A percentile compares a stretch with the other conserved stretches of the same genome.
phyloP scores from a whole-genome alignment of 2,329 filamentous ascomycete genomes.

The Sarocladiaceae sp. region DNA sequence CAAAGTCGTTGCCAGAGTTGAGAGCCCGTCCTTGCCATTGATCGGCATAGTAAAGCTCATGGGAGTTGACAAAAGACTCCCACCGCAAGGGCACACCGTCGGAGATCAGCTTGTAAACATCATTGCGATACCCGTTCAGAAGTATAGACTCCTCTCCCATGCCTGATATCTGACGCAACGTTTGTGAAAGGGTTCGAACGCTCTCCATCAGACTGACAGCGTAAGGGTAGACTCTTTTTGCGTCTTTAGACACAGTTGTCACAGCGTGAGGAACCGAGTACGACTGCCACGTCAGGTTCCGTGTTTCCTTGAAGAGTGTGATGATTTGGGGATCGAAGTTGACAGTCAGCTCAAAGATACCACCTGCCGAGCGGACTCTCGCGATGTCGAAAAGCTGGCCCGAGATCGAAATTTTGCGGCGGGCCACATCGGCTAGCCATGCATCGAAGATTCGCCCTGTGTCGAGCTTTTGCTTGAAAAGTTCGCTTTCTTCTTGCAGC shows the following conservation, averaged over 20 bases:
- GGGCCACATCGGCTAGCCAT: slow-evolving; percentile 85
- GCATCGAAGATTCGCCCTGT: slow-evolving; percentile 91
- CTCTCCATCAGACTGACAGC: slow-evolving; percentile 98
- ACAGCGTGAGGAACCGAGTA: slow-evolving; percentile 92
- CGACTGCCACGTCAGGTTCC: slow-evolving; percentile 91
- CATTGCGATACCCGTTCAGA: slow-evolving; percentile 84
- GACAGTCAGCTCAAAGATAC: slow-evolving; percentile 79
- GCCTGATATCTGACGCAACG: slow-evolving; percentile 71
- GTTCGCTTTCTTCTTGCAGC: slow-evolving; percentile 79
- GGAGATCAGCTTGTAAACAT: slow-evolving; percentile 73
- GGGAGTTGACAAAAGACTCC: slow-evolving; percentile 97
- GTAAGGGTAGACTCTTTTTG: slow-evolving; percentile 97
- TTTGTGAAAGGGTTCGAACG: slow-evolving; percentile 88
- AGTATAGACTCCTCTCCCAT: slow-evolving; percentile 86
- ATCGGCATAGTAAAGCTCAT: slow-evolving; percentile 69
- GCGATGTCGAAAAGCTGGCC: slow-evolving; percentile 87
- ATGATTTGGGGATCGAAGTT: slow-evolving; percentile 98
- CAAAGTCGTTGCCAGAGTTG: slow-evolving; percentile 32
- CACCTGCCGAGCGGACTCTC: slow-evolving; percentile 83
- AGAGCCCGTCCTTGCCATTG: slow-evolving; percentile 39
- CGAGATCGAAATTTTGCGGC: slow-evolving; percentile 83
- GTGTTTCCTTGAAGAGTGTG: slow-evolving; percentile 95
- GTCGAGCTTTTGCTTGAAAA: slow-evolving; percentile 95
- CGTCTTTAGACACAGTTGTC: slow-evolving; percentile 94
- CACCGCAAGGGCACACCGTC: slow-evolving; percentile 89